A percentile compares a stretch with the other conserved stretches of the same genome.
Conservation (phyloP, 2,329 filamentous ascomycete species). For the Shiraia bambusicola region DNA sequence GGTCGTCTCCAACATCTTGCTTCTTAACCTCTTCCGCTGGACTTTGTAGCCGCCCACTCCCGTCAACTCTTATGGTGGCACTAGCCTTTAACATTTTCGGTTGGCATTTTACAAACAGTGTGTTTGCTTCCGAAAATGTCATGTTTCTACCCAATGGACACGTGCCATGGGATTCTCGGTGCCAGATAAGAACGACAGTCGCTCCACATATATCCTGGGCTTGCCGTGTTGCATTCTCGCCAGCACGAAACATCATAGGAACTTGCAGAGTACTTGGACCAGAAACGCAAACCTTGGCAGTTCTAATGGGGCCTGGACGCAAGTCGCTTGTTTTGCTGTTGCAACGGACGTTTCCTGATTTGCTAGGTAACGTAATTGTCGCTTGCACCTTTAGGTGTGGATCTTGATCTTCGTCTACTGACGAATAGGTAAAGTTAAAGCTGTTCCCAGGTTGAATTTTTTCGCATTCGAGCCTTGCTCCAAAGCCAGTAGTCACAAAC, state of each 20-base stretch:
- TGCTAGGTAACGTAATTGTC: neutral
- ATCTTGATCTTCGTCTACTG: too few relatives aligned
- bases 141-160: constrained; percentile 8
- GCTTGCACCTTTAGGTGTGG: too few relatives aligned
- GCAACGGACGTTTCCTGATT: neutral
- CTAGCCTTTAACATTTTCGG: constrained; percentile 34
- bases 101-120: constrained; percentile 41
- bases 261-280: constrained; percentile 21
- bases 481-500: constrained; percentile 39
- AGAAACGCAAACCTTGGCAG: neutral
- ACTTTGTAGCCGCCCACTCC: constrained; percentile 29
- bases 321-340: neutral
- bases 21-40: neutral
- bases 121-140: constrained; percentile 10
- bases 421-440: neutral
- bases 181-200: constrained; percentile 32
- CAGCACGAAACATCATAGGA: constrained; percentile 1
- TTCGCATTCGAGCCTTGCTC: constrained; percentile 39
- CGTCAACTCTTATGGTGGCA: constrained; percentile 42
- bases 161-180: constrained; percentile 15
- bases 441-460: constrained; percentile 16
- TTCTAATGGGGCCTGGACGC: neutral
- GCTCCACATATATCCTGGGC: constrained; percentile 24
- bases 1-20: neutral
- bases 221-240: constrained; percentile 16